These are phyloP conservation scores for Fusarium mangiferae DNA, from an alignment of 2,329 filamentous ascomycete genomes.

Conservation along the genomic window DNA sequence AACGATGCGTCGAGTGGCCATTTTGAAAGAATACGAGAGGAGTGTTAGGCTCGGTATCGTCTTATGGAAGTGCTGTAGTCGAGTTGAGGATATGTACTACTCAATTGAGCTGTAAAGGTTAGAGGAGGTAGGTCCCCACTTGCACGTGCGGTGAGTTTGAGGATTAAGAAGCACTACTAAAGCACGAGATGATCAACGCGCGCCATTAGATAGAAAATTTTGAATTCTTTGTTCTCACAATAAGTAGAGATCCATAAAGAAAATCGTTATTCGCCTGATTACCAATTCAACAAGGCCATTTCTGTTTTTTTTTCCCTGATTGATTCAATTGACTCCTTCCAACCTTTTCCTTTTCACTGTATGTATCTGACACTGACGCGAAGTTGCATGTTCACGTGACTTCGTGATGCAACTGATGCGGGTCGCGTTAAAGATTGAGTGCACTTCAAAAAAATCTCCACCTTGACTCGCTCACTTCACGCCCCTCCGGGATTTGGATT, in stretches of 20 bases:
- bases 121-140: slow-evolving; percentile 32
- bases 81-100: slow-evolving; percentile 12
- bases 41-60: slow-evolving; percentile 15
- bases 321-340: background rate
- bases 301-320: background rate
- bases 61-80: background rate
- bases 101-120: slow-evolving; percentile 9
- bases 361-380: slow-evolving; percentile 1
- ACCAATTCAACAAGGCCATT: background rate
- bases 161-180: slow-evolving; percentile 14
- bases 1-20: slow-evolving; percentile 77
- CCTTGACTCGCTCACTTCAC: slow-evolving; percentile 13
- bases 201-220: background rate
- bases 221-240: slow-evolving; percentile 19
- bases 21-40: slow-evolving; percentile 50
- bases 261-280: too few species aligned
- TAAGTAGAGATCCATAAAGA: background rate
- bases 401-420: slow-evolving; percentile 37
- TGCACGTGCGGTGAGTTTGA: slow-evolving; percentile 36
- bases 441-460: slow-evolving; percentile 24
- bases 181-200: slow-evolving; percentile 10
- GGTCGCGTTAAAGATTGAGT: slow-evolving; percentile 30
- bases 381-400: slow-evolving; percentile 34
- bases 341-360: background rate
- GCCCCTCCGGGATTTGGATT: slow-evolving; percentile 20